These are phyloP conservation scores for Coemansia sp. DNA, from an alignment of 192 early-diverging fungal genomes.

Conservation along the genomic window DNA sequence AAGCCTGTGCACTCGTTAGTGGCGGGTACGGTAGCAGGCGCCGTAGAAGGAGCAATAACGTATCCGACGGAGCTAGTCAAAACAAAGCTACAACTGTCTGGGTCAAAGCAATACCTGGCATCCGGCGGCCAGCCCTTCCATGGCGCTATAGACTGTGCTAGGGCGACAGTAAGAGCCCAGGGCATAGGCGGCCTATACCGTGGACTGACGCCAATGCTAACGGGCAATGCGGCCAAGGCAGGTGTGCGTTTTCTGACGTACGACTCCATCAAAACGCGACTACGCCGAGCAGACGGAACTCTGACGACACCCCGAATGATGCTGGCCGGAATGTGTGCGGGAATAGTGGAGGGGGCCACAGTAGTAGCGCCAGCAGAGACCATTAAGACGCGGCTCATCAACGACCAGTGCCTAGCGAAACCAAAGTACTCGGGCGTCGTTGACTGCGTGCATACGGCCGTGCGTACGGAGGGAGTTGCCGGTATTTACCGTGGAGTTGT, in stretches of 20 bases:
- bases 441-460: conserved; percentile 69
- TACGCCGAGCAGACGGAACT: conserved; percentile 73
- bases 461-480: conserved; percentile 69
- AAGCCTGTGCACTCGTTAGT: conserved; percentile 65
- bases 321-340: conserved; percentile 83
- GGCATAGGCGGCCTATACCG: conserved; percentile 81
- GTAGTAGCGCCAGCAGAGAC: conserved; percentile 95
- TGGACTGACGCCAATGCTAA: conserved; percentile 86
- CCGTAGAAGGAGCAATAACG: conserved; percentile 85
- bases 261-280: conserved; percentile 73
- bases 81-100: conserved; percentile 92
- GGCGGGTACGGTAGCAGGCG: conserved; percentile 87
- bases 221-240: conserved; percentile 91
- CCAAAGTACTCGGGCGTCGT: conserved; percentile 79
- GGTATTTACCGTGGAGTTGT: conserved; percentile 90
- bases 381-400: conserved; percentile 96
- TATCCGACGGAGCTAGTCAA: conserved; percentile 98
- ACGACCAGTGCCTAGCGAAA: conserved; percentile 74
- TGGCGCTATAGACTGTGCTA: conserved; percentile 81
- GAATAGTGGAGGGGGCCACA: conserved; percentile 81
- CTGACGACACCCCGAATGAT: conserved; percentile 66
- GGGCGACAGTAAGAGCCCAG: conserved; percentile 66
- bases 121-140: conserved; percentile 57
- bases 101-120: conserved; percentile 35
- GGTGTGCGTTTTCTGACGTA: conserved; percentile 92